Evolutionary conservation across 208 protist species (phyloP).

Genomic region (Naegleria fowleri): DNA sequence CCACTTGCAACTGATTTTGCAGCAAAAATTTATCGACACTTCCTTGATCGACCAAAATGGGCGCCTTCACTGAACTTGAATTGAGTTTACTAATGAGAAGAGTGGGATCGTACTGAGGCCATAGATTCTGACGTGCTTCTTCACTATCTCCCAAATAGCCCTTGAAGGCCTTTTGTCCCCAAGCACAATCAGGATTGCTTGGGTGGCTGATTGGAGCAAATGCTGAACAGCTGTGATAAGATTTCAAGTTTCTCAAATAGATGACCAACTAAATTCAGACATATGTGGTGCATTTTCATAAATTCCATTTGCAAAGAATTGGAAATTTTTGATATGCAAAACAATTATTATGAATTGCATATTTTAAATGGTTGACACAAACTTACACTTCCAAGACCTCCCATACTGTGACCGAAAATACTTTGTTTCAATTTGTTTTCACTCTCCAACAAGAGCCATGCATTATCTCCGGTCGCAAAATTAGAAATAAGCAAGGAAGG

Average conservation of each 20-base stretch:
- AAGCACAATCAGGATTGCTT: slow-evolving; percentile 40
- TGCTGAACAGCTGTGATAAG: slow-evolving; percentile 55
- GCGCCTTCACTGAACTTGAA: slow-evolving; percentile 30
- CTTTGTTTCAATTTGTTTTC: background rate
- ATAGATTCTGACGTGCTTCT: slow-evolving; percentile 30
- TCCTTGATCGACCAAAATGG: slow-evolving; percentile 52
- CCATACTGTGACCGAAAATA: slow-evolving; percentile 54
- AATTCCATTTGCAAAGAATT: background rate
- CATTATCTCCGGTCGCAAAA: background rate
- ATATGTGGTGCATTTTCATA: background rate
- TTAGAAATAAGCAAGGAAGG: slow-evolving; percentile 38
- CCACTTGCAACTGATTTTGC: slow-evolving; percentile 35
- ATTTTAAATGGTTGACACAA: no score
- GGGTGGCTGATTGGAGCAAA: slow-evolving; percentile 71
- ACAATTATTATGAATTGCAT: no score
- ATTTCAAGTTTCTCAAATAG: slow-evolving; percentile 23
- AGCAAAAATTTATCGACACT: slow-evolving; percentile 47
- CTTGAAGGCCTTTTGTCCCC: slow-evolving; percentile 60
- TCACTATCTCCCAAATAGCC: slow-evolving; percentile 55
- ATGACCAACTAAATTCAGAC: background rate
- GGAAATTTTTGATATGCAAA: background rate
- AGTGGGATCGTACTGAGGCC: slow-evolving; percentile 50
- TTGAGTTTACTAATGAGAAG: slow-evolving; percentile 41
- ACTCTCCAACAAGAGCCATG: background rate
- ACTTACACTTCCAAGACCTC: slow-evolving; percentile 56